Percentiles rank a stretch among this genome's conserved stretches.
Conservation (phyloP, 305 asterid species). For the Vinca major region DNA sequence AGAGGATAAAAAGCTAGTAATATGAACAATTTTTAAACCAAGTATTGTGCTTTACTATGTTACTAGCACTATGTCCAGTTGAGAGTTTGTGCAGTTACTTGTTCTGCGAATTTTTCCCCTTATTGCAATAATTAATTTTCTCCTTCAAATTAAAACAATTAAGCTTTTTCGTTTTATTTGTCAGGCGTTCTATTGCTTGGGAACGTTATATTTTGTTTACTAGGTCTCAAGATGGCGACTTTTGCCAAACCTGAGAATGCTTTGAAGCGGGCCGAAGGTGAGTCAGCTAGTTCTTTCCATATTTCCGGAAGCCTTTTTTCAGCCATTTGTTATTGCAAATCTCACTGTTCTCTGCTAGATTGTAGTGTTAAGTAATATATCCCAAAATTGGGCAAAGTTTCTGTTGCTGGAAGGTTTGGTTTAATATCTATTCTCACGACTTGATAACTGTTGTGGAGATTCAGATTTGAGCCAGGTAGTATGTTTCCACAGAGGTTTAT, state of each 20-base stretch:
- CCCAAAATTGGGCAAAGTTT: background rate
- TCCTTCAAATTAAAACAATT: background rate
- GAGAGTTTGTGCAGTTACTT: background rate
- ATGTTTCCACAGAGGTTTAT: background rate
- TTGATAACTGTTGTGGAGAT: background rate
- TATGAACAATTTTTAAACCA: background rate
- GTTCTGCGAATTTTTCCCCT: no score
- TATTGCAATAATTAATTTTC: background rate
- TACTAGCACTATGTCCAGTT: background rate
- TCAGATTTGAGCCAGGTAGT: background rate
- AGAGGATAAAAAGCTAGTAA: background rate
- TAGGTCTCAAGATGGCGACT: constrained; percentile 47
- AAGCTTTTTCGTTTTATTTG: background rate
- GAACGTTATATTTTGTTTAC: constrained; percentile 20
- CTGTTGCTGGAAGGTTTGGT: background rate
- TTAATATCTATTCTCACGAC: background rate
- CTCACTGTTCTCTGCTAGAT: background rate
- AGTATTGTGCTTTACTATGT: background rate
- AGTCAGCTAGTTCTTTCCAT: constrained; percentile 4
- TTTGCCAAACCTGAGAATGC: constrained; percentile 97
- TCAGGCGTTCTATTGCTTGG: background rate
- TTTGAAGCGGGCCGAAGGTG: constrained; percentile 95
- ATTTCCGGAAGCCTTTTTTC: background rate
- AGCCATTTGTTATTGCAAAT: background rate
- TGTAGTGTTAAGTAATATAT: background rate